phyloP scores from a whole-genome alignment of 2,329 filamentous ascomycete species.

The Aspergillus sp. region DNA sequence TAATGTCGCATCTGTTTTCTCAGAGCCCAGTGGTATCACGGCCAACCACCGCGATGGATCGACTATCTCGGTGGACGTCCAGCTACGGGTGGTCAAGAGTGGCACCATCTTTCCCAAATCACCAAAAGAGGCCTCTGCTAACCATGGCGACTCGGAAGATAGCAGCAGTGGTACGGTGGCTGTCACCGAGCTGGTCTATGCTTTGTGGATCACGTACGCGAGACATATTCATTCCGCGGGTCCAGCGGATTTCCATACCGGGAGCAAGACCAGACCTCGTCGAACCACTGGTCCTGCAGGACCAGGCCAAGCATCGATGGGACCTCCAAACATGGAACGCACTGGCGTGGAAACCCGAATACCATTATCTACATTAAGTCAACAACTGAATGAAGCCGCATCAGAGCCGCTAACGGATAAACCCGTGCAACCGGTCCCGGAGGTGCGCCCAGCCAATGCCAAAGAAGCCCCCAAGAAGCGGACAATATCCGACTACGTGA shows the following conservation, averaged over 20 bases:
- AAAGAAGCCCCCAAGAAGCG: slow-evolving; percentile 61
- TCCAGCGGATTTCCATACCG: slow-evolving; percentile 50
- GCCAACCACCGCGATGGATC: slow-evolving; percentile 88
- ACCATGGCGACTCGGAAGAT: slow-evolving; percentile 56
- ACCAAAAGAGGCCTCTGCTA: slow-evolving; percentile 63
- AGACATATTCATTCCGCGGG: slow-evolving; percentile 80
- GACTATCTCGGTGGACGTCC: slow-evolving; percentile 89
- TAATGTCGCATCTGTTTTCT: slow-evolving; percentile 74
- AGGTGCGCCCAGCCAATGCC: slow-evolving; percentile 21
- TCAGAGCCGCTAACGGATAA: slow-evolving; percentile 44
- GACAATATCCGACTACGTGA: slow-evolving; percentile 82
- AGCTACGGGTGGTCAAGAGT: slow-evolving; percentile 94
- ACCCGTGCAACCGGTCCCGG: slow-evolving; percentile 35
- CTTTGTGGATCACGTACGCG: slow-evolving; percentile 96
- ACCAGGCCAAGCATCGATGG: slow-evolving; percentile 64
- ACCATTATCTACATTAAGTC: slow-evolving; percentile 48
- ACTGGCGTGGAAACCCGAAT: slow-evolving; percentile 33
- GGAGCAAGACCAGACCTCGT: slow-evolving; percentile 51
- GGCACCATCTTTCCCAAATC: slow-evolving; percentile 63
- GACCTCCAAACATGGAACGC: slow-evolving; percentile 21
- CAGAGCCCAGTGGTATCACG: slow-evolving; percentile 78
- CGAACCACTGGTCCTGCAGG: slow-evolving; percentile 69
- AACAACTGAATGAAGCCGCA: slow-evolving; percentile 51
- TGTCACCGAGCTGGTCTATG: slow-evolving; percentile 81
- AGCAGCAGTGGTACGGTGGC: slow-evolving; percentile 42